Base-by-base conservation (phyloP, 2,329 filamentous ascomycete species). In the Plectosphaerella cucumerina region DNA sequence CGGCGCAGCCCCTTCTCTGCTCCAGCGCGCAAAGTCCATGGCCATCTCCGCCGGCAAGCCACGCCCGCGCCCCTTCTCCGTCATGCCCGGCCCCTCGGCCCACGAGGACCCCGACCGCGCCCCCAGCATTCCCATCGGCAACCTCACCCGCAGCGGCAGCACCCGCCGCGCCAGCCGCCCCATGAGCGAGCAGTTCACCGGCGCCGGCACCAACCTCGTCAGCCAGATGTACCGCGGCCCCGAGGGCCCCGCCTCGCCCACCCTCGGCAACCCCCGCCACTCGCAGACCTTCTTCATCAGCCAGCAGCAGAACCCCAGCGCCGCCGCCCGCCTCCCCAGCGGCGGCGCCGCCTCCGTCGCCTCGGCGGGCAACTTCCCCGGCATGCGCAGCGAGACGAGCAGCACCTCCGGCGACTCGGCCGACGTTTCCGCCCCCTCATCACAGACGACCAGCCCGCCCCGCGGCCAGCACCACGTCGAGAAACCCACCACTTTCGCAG, bases 141-240 rank as follows among this genome's bases (percentile, higher is more conserved):
- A 65, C 63, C 74, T 76, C 55, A 77, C 69, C 55, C 81, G 76
- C 55, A 76, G 74, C 21, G 68, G 75, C 44, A 83, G 78, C 67
- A 75, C 76, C 49, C 76, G 80, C 54, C 76, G 76, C 53, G 65
- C 66, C 48, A 26, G 47, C 37, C 73, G 83, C 37, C 84, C 84
- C 50, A 81, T 81, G 70, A 85, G 81, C 60, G 83, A 86, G 60
- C 83, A 86, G 66, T 81, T 73, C 62, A 79, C 78, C 1, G 72
- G 72, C 43, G 85, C 84, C 17, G 87, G 89, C 8, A 87, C 89
- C 9, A 83, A 80, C 53, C 81, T 96, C 26, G 86, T 96, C 46
- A 90, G 89, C 60, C 91, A 92, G 68, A 96, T 96, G 88, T 95
- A 95, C 72, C 86, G 86, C 62, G 87, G 87, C 14, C 81, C 84